Base-by-base conservation (phyloP, 257 asterid species). In the Eustoma russellianum region DNA sequence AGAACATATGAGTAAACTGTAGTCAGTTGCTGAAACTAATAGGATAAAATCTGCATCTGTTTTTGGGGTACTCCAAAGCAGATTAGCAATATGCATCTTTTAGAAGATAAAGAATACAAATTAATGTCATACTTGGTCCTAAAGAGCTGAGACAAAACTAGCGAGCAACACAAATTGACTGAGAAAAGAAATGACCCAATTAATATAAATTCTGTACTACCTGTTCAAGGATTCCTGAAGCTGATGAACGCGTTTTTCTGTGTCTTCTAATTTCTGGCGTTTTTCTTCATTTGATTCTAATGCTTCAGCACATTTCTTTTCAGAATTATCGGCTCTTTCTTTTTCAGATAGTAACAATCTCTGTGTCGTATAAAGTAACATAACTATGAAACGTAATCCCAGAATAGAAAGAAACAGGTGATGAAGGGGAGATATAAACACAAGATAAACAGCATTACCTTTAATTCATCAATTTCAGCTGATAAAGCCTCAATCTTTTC, bases 151-250 rank as follows among this genome's bases (percentile, higher is more conserved):
- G 30, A 24, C 3, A 24, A 24, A 24, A 24, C 30, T 24, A 24
- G 30, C 30, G 30, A 24, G 30, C 30, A 24, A 24, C 30, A 24
- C 30, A 24, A 24, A 2, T 24, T 41, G 45, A 61, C 45, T 14
- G 12, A 59, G 33, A 5, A 19, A 33, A 38, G 38, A 16, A 62
- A 24, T 10, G 12, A 17, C 33, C 30, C 13, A 41, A 51, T 15
- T 16, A 40, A 48, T 44, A 52, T 49, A 46, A 63, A 56, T 61
- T 60, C 47, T 11, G 41, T 47, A 59, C 60, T 76, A 88, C 98
- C 95, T 92, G 87, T 66, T 85, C 72, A 88, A 63, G 57, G 97
- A 77, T 60, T 88, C 97, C 83, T 92, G 95, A 71, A 92, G 94
- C 60, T 82, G 91, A 33, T 77, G 72, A 65, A 77, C 91, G 73